phyloP scores from a whole-genome alignment of 805 yeast genomes.

The Starmerella roubikii region DNA sequence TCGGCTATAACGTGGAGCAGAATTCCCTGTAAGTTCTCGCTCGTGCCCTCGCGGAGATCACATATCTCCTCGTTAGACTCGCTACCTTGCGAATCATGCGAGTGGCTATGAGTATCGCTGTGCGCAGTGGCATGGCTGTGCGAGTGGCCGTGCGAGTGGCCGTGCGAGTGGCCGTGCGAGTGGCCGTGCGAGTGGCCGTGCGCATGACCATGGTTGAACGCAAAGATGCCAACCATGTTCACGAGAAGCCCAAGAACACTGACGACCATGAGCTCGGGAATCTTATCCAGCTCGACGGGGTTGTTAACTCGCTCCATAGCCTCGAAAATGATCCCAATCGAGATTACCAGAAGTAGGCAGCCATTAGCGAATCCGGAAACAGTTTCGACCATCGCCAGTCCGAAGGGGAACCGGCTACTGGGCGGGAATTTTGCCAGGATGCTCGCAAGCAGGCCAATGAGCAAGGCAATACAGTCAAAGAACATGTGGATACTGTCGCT shows the following conservation, averaged over 20 bases:
- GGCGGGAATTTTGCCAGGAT: conserved; percentile 46
- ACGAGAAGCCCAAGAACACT: conserved; percentile 75
- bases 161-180: conserved; percentile 20
- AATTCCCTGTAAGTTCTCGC: conserved; percentile 82
- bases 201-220: conserved; percentile 58
- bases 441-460: conserved; percentile 82
- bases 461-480: conserved; percentile 78
- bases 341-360: conserved; percentile 72
- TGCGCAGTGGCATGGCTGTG: conserved; percentile 6
- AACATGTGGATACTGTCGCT: conserved; percentile 97
- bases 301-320: conserved; percentile 66
- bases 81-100: not conserved
- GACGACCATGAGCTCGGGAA: conserved; percentile 74
- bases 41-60: conserved; percentile 20
- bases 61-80: conserved; percentile 15
- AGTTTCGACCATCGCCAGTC: conserved; percentile 71
- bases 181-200: conserved; percentile 24
- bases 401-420: conserved; percentile 70
- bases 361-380: conserved; percentile 95
- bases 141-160: conserved; percentile 6
- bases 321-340: conserved; percentile 75
- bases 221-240: conserved; percentile 83
- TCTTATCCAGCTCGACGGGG: conserved; percentile 66
- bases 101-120: conserved; percentile 6
- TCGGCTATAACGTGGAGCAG: conserved; percentile 91